Evolutionary conservation across 768 basidiomycete genomes (phyloP).

Genomic region (Leccinum ochraceum): DNA sequence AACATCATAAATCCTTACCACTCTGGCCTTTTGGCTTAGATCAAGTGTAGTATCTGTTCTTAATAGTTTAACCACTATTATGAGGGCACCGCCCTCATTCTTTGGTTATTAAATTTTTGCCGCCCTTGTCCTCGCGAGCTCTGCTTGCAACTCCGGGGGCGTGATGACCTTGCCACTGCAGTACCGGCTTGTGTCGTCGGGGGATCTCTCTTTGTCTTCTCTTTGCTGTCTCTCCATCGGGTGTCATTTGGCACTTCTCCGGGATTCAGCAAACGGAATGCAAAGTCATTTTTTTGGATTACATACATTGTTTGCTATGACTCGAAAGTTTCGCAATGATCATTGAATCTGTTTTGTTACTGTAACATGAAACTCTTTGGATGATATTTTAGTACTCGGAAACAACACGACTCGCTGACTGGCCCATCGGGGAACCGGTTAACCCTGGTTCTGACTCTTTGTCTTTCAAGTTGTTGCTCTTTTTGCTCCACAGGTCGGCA

Average conservation of each 20-base stretch:
- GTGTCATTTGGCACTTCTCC: conserved; percentile 7
- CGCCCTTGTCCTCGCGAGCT: conserved; percentile 25
- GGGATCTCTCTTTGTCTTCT: conserved; percentile 41
- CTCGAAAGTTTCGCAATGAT: too few relatives aligned
- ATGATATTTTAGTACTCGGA: too few relatives aligned
- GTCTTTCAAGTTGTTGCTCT: too few relatives aligned
- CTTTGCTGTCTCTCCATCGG: conserved; percentile 6
- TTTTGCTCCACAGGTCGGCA: too few relatives aligned
- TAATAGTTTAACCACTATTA: conserved; percentile 62
- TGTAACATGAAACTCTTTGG: too few relatives aligned
- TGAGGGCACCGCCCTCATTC: conserved; percentile 53
- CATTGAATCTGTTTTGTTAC: too few relatives aligned
- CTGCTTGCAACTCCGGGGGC: conserved; percentile 45
- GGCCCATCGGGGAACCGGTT: too few relatives aligned
- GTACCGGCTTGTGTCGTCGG: conserved; percentile 59
- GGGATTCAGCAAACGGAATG: conserved; percentile 17
- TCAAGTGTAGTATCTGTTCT: conserved; percentile 81
- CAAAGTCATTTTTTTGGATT: background rate
- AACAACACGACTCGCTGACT: too few relatives aligned
- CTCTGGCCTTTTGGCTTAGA: conserved; percentile 68
- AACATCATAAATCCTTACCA: conserved; percentile 19
- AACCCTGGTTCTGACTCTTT: too few relatives aligned
- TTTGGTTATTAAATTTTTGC: conserved; percentile 52
- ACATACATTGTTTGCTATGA: too few relatives aligned
- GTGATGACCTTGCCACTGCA: conserved; percentile 44